Evolutionary conservation across 2,329 filamentous ascomycete genomes (phyloP).

Genomic region (Mycosphaerella sp.): DNA sequence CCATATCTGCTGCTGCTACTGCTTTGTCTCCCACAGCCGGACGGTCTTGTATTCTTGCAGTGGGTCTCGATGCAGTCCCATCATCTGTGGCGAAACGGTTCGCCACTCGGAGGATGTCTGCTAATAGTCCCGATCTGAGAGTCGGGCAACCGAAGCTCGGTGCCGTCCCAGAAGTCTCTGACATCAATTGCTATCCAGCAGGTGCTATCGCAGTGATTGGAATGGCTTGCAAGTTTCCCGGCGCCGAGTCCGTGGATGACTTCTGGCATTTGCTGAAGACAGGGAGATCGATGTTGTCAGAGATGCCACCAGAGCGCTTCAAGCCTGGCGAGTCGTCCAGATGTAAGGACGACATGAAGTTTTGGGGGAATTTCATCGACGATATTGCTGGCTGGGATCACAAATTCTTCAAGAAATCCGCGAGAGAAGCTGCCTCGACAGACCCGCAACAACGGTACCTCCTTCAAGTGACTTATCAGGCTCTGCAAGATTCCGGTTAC

Average conservation of each 20-base stretch:
- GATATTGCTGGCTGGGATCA: constrained; percentile 13
- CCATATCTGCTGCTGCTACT: constrained; percentile 3
- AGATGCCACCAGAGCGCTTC: constrained; percentile 10
- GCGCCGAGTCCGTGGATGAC: constrained; percentile 10
- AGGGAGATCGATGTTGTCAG: constrained; percentile 7
- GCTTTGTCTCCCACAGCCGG: background rate
- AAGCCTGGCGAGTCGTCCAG: background rate
- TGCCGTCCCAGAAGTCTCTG: background rate
- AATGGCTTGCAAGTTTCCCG: constrained; percentile 15
- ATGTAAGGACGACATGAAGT: constrained; percentile 2
- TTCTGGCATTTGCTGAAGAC: constrained; percentile 14
- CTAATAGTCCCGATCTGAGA: background rate
- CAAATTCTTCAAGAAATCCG: constrained; percentile 10
- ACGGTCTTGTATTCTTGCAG: background rate
- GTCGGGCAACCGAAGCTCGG: background rate
- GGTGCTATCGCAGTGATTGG: constrained; percentile 15
- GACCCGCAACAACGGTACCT: constrained; percentile 14
- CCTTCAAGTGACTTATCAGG: constrained; percentile 7
- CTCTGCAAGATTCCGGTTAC: constrained; percentile 13
- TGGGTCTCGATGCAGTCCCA: constrained; percentile 1
- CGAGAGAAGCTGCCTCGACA: constrained; percentile 13
- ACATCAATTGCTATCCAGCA: background rate
- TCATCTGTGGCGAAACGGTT: background rate
- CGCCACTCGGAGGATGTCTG: background rate
- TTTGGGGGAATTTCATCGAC: constrained; percentile 11